phyloP scores from a whole-genome alignment of 768 basidiomycete genomes.

The Suillus fuscotomentosus region DNA sequence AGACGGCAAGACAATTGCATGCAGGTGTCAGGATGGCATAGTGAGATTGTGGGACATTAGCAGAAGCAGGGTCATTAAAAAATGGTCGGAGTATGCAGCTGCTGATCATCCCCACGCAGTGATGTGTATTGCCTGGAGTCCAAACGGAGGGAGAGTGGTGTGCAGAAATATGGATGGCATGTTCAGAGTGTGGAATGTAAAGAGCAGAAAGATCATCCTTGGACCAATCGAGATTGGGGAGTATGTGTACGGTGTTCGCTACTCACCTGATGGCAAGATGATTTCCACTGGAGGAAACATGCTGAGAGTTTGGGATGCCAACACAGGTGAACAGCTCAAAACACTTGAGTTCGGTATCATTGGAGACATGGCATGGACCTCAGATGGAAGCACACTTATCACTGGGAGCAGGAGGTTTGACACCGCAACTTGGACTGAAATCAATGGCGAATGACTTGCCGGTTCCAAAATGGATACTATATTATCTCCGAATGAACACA shows the following conservation, averaged over 20 bases:
- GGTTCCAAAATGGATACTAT: background rate
- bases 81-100: background rate
- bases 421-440: background rate
- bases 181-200: background rate
- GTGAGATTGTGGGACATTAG: constrained; percentile 3
- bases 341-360: background rate
- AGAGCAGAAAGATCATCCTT: background rate
- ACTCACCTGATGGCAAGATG: background rate
- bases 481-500: background rate
- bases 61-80: background rate
- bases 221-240: background rate
- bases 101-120: background rate
- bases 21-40: constrained; percentile 4
- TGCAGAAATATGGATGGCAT: background rate
- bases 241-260: background rate
- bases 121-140: background rate
- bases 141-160: background rate
- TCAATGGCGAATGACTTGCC: background rate
- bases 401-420: background rate
- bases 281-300: background rate
- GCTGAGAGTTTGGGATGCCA: background rate
- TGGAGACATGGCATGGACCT: background rate
- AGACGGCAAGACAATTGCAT: constrained; percentile 1
- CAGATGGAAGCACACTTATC: background rate
- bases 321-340: background rate